phyloP scores from a whole-genome alignment of 1,284 basidiomycete genomes.

The Polyporus tsugae region DNA sequence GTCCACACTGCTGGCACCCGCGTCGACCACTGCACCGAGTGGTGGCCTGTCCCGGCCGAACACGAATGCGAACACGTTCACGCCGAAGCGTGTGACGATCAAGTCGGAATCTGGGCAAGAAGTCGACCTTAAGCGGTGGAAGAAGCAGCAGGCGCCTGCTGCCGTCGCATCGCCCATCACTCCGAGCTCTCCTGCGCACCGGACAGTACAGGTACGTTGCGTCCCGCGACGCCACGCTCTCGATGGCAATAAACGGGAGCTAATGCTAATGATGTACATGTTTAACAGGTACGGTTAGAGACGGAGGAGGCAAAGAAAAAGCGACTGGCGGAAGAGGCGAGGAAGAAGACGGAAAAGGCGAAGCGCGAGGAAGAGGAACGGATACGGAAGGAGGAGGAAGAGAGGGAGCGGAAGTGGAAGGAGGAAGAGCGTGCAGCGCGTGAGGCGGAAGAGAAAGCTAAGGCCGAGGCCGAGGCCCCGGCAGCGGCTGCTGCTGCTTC shows the following conservation, averaged over 20 bases:
- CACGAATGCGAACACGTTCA: conserved; percentile 40
- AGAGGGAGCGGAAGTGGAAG: conserved; percentile 47
- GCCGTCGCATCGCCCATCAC: conserved; percentile 48
- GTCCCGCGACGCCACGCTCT: too few relatives aligned
- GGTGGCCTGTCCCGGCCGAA: conserved; percentile 55
- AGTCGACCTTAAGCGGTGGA: too few relatives aligned
- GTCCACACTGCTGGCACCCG: conserved; percentile 65
- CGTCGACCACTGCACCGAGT: conserved; percentile 34
- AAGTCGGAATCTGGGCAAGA: too few relatives aligned
- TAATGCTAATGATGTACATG: conserved; percentile 16
- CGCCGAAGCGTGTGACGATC: too few relatives aligned
- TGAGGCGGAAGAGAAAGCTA: conserved; percentile 44
- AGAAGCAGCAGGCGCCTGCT: conserved; percentile 47
- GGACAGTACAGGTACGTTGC: conserved; percentile 34
- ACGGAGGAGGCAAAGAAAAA: conserved; percentile 57
- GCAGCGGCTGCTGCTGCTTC: conserved; percentile 40
- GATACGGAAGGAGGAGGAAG: conserved; percentile 42
- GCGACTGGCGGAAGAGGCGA: conserved; percentile 51
- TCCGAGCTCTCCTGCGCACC: conserved; percentile 51
- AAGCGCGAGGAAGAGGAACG: conserved; percentile 44
- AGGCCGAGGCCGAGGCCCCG: conserved; percentile 40
- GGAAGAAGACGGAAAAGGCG: conserved; percentile 47
- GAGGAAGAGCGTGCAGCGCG: conserved; percentile 42
- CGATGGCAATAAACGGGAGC: conserved; percentile 32
- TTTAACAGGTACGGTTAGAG: conserved; percentile 51